Conservation (phyloP, 345 rosid species). For the Rhizophora mangle region DNA sequence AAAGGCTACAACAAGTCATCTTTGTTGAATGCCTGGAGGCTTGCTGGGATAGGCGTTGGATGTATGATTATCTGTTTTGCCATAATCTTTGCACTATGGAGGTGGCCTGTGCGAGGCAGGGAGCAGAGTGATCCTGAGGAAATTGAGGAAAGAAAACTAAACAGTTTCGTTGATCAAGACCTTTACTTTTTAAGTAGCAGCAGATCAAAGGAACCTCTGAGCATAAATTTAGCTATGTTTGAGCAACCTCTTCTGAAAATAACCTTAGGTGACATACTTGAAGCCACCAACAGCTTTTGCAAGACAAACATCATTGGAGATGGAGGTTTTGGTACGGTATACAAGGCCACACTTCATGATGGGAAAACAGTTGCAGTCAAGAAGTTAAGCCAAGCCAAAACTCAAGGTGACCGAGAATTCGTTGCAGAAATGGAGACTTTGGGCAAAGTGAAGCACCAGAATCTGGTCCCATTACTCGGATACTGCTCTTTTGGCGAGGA, state of each 20-base stretch:
- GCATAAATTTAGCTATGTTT: conserved; percentile 82
- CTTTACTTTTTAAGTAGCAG: conserved; percentile 66
- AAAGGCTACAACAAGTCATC: conserved; percentile 28
- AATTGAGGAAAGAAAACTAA: conserved; percentile 48
- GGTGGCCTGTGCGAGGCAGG: conserved; percentile 38
- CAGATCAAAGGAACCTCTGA: conserved; percentile 77
- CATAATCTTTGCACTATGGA: conserved; percentile 37
- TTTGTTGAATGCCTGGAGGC: conserved; percentile 44
- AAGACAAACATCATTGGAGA: conserved; percentile 87
- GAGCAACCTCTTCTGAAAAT: conserved; percentile 78
- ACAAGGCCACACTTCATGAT: conserved; percentile 56
- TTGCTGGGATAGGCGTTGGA: conserved; percentile 49
- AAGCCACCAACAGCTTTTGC: conserved; percentile 74
- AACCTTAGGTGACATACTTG: conserved; percentile 66
- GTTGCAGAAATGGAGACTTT: conserved; percentile 92
- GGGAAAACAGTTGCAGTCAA: conserved; percentile 82
- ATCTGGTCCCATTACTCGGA: conserved; percentile 79
- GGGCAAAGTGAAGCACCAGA: conserved; percentile 90
- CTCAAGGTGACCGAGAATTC: conserved; percentile 87
- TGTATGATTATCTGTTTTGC: conserved; percentile 32
- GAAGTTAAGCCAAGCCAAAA: conserved; percentile 77
- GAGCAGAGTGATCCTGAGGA: conserved; percentile 42
- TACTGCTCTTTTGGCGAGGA: conserved; percentile 85
- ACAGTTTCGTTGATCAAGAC: conserved; percentile 46
- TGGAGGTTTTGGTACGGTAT: conserved; percentile 92